These are phyloP conservation scores for Penicillium daleae DNA, from an alignment of 495 filamentous ascomycete species.

Conservation along the genomic window DNA sequence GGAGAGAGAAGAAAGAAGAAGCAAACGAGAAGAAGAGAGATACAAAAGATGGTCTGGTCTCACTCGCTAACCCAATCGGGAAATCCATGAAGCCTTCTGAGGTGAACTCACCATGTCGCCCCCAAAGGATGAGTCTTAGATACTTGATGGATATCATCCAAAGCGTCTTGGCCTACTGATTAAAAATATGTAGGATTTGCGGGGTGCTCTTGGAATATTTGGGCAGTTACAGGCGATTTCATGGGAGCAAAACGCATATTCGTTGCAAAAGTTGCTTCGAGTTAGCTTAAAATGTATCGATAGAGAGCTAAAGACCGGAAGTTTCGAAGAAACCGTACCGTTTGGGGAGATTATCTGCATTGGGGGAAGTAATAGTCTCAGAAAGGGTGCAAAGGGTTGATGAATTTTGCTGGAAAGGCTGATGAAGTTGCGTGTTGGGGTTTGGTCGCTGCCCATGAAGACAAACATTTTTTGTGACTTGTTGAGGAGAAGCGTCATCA, in stretches of 20 bases:
- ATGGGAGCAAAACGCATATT: background rate
- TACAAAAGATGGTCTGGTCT: background rate
- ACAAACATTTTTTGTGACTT: background rate
- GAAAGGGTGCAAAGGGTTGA: background rate
- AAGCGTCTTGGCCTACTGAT: background rate
- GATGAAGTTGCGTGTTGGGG: background rate
- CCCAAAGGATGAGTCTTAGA: background rate
- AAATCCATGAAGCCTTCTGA: background rate
- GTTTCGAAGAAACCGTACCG: background rate
- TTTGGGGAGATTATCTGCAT: background rate
- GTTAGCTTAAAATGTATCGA: background rate
- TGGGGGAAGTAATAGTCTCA: background rate
- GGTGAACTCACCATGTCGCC: background rate
- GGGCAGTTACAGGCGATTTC: background rate
- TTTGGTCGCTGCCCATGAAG: background rate
- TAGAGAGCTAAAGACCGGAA: background rate
- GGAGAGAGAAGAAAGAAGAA: background rate
- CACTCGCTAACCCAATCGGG: background rate
- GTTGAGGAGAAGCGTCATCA: background rate
- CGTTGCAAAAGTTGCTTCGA: background rate
- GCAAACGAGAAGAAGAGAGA: background rate
- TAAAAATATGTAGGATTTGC: background rate
- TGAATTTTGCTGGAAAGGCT: background rate
- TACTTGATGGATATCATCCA: background rate
- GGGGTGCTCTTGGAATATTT: background rate